Conservation (phyloP, 2,329 filamentous ascomycete genomes). For the Chrysoporthe deuterocubensis region DNA sequence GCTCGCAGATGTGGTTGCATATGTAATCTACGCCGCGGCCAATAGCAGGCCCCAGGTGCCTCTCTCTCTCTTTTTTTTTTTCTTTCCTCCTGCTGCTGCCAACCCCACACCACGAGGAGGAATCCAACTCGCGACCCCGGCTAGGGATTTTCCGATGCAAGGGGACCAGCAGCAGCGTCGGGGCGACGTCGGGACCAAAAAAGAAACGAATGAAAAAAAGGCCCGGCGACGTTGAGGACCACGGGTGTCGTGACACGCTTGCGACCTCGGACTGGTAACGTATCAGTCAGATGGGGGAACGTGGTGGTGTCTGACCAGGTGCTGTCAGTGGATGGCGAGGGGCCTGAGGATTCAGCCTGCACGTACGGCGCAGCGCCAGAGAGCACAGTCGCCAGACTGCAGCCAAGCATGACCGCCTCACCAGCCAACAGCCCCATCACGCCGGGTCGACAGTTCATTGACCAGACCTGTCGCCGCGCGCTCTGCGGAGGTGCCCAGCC, state of each 20-base stretch:
- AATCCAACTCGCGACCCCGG: neutral
- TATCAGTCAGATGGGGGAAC: neutral
- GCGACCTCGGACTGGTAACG: neutral
- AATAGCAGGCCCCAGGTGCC: constrained; percentile 10
- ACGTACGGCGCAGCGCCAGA: constrained; percentile 1
- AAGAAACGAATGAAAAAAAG: neutral
- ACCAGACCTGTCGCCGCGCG: neutral
- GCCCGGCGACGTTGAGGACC: too few species aligned
- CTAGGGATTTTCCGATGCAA: neutral
- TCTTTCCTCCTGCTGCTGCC: neutral
- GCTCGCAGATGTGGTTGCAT: constrained; percentile 25
- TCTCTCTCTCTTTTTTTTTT: neutral
- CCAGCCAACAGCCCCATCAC: constrained; percentile 3
- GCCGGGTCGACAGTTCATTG: neutral
- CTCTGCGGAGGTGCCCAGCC: neutral
- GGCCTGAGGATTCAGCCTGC: constrained; percentile 7
- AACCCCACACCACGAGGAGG: neutral
- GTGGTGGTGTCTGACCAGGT: neutral
- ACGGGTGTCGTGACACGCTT: too few species aligned
- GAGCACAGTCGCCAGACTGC: neutral
- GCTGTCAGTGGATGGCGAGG: constrained; percentile 4
- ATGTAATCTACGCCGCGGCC: constrained; percentile 15
- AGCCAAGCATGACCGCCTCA: constrained; percentile 1
- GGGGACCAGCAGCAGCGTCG: neutral
- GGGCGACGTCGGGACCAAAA: neutral